Conservation (phyloP, 2,329 filamentous ascomycete species). For the Penicillium freii region DNA sequence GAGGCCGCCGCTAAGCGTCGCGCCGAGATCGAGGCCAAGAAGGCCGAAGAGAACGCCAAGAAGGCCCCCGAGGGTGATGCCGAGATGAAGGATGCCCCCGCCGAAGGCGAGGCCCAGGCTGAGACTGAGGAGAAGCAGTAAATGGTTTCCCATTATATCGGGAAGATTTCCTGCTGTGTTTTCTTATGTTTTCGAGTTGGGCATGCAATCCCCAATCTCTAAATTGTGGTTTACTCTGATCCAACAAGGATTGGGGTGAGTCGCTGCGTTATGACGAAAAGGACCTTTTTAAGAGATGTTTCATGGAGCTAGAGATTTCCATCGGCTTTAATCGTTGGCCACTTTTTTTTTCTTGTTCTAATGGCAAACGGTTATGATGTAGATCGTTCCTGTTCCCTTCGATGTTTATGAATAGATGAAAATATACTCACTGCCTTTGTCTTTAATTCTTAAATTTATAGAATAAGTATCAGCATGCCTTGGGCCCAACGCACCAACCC, state of each 20-base stretch:
- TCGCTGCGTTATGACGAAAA: conserved; percentile 25
- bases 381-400: conserved; percentile 20
- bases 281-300: conserved; percentile 24
- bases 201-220: not conserved
- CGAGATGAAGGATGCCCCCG: conserved; percentile 62
- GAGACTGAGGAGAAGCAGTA: conserved; percentile 42
- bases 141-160: conserved; percentile 1
- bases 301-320: conserved; percentile 23
- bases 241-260: conserved; percentile 2
- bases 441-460: not conserved
- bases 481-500: too few relatives aligned
- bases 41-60: conserved; percentile 48
- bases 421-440: conserved; percentile 11
- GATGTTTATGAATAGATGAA: conserved; percentile 26
- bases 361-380: conserved; percentile 28
- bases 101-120: conserved; percentile 31
- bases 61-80: conserved; percentile 44
- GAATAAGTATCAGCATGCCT: too few relatives aligned
- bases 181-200: not conserved
- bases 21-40: conserved; percentile 67
- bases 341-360: conserved; percentile 19
- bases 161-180: conserved; percentile 10
- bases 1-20: conserved; percentile 61
- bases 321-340: conserved; percentile 10
- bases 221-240: not conserved